phyloP scores from a whole-genome alignment of 75 land plant genomes.

The Cunninghamia lanceolata region DNA sequence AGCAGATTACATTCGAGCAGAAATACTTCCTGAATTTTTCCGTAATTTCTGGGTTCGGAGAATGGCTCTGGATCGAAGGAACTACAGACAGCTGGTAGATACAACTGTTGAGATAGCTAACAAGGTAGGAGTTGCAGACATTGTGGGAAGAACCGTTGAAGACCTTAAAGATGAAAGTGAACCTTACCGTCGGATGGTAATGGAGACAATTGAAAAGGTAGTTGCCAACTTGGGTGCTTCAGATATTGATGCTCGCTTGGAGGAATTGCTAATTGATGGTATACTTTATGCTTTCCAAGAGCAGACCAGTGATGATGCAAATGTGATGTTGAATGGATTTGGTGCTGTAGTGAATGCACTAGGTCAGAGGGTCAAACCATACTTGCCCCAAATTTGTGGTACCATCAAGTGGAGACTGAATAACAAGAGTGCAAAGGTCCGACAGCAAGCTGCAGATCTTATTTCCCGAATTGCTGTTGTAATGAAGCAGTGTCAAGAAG shows the following conservation, averaged over 20 bases:
- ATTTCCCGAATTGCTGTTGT: conserved; percentile 94
- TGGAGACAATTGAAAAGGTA: conserved; percentile 99
- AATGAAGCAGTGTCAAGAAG: conserved; percentile 97
- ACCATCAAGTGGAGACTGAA: conserved; percentile 98
- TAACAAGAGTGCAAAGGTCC: conserved; percentile 98
- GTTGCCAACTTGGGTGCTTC: conserved; percentile 94
- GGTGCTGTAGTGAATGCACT: conserved; percentile 96
- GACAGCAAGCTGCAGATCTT: conserved; percentile 97
- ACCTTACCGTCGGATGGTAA: conserved; percentile 96
- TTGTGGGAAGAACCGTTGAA: conserved; percentile 97
- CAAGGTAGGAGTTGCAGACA: conserved; percentile 98
- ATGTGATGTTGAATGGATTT: conserved; percentile 99
- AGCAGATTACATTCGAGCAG: conserved; percentile 79
- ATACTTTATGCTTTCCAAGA: conserved; percentile 99
- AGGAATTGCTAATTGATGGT: conserved; percentile 95
- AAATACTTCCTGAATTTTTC: conserved; percentile 95
- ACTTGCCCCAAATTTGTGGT: conserved; percentile 98
- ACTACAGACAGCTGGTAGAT: conserved; percentile 93
- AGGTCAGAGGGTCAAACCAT: conserved; percentile 97
- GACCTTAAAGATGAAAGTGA: conserved; percentile 99
- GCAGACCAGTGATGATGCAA: conserved; percentile 99
- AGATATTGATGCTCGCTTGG: conserved; percentile 94
- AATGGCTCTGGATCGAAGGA: conserved; percentile 97
- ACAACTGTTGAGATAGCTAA: conserved; percentile 97
- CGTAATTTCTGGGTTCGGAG: conserved; percentile 92